phyloP scores from a whole-genome alignment of 2,329 filamentous ascomycete species.

The Apiospora aurea region DNA sequence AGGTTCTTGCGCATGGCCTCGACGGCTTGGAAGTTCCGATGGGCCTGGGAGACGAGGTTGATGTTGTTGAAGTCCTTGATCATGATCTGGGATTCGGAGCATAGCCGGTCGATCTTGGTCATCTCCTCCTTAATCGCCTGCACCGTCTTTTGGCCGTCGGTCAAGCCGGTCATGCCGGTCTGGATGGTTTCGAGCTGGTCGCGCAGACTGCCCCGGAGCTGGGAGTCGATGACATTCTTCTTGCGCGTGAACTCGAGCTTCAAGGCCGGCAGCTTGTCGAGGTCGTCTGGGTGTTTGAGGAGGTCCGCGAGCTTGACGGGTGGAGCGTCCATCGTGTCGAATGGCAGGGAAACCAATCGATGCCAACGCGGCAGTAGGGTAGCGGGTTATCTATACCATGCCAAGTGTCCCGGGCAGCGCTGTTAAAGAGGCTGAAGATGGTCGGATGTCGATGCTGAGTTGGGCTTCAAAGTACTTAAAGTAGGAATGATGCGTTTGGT shows the following conservation, averaged over 20 bases:
- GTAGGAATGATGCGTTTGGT: background rate
- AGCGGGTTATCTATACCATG: slow-evolving; percentile 5
- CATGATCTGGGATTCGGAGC: slow-evolving; percentile 96
- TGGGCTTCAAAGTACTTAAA: background rate
- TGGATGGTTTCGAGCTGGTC: slow-evolving; percentile 96
- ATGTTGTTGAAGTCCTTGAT: slow-evolving; percentile 96
- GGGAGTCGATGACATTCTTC: slow-evolving; percentile 88
- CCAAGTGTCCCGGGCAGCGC: background rate
- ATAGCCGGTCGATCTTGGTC: slow-evolving; percentile 97
- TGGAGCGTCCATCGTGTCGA: slow-evolving; percentile 66
- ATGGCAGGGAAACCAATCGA: slow-evolving; percentile 12
- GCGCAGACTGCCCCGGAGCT: slow-evolving; percentile 85
- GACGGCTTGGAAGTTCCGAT: slow-evolving; percentile 94
- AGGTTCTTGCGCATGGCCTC: slow-evolving; percentile 92
- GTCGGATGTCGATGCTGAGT: slow-evolving; percentile 6
- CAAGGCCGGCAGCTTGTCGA: slow-evolving; percentile 91
- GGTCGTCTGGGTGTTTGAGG: slow-evolving; percentile 92
- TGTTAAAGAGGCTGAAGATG: background rate
- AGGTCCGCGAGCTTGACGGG: slow-evolving; percentile 88
- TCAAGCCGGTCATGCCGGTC: slow-evolving; percentile 86
- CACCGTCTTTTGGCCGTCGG: slow-evolving; percentile 89
- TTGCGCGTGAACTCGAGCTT: slow-evolving; percentile 95
- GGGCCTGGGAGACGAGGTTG: slow-evolving; percentile 90
- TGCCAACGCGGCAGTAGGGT: slow-evolving; percentile 2
- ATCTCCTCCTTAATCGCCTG: slow-evolving; percentile 97